A percentile compares a stretch with the other conserved stretches of the same genome.
These are phyloP conservation scores for Darksidea phi DNA, from an alignment of 495 filamentous ascomycete genomes.

Conservation along the genomic window DNA sequence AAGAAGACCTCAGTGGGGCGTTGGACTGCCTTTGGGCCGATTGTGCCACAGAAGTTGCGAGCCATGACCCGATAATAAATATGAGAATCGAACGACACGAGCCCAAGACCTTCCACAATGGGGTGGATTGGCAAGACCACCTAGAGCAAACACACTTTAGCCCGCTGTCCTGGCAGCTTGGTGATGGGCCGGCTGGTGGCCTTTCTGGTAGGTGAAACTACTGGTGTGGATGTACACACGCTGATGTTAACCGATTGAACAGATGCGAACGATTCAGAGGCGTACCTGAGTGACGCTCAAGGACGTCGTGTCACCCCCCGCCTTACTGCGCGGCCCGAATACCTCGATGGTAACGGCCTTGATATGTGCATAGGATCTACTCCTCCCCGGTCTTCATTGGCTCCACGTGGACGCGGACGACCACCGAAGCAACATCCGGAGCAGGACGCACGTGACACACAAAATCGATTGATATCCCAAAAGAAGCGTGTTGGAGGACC, in stretches of 20 bases:
- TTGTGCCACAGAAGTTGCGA: conserved; percentile 41
- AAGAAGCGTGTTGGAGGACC: conserved; percentile 52
- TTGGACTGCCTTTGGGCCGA: conserved; percentile 50
- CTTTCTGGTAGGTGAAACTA: conserved; percentile 39
- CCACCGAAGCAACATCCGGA: conserved; percentile 43
- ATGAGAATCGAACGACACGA: conserved; percentile 21
- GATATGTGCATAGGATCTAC: not conserved
- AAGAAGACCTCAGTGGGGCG: conserved; percentile 24
- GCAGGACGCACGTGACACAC: conserved; percentile 45
- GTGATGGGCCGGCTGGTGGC: conserved; percentile 61
- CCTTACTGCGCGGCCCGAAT: conserved; percentile 22
- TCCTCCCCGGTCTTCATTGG: not conserved
- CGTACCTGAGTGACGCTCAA: conserved; percentile 42
- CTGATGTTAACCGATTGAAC: conserved; percentile 7
- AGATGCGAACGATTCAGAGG: conserved; percentile 40
- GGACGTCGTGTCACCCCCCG: conserved; percentile 43
- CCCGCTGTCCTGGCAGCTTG: conserved; percentile 60
- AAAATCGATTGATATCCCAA: conserved; percentile 44
- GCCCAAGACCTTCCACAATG: conserved; percentile 37
- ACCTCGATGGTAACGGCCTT: not conserved
- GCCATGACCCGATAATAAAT: conserved; percentile 34
- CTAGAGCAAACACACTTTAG: conserved; percentile 59
- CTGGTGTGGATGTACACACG: not conserved
- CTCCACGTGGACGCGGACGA: conserved; percentile 41
- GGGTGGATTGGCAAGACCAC: conserved; percentile 58